phyloP scores from a whole-genome alignment of 2,329 filamentous ascomycete genomes.

The Onygenales sp. region DNA sequence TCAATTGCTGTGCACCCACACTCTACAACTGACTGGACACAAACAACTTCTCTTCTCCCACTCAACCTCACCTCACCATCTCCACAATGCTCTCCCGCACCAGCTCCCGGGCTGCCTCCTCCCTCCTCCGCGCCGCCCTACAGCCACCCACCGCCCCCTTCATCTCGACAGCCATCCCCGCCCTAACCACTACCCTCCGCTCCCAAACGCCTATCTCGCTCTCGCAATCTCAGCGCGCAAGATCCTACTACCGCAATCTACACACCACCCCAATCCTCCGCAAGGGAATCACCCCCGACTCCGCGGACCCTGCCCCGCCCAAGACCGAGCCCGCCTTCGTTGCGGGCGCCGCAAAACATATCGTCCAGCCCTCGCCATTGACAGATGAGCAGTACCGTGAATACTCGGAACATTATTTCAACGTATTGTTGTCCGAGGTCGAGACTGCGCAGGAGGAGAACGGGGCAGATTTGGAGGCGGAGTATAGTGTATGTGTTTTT shows the following conservation, averaged over 20 bases:
- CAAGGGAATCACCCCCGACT: conserved; percentile 53
- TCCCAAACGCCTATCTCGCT: conserved; percentile 1
- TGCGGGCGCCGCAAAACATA: conserved; percentile 29
- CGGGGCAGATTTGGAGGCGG: conserved; percentile 68
- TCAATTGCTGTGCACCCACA: background rate
- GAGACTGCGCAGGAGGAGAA: conserved; percentile 66
- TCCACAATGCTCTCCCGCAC: conserved; percentile 35
- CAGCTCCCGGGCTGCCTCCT: conserved; percentile 31
- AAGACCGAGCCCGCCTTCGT: conserved; percentile 27
- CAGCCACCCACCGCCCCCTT: conserved; percentile 11
- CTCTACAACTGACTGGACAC: background rate
- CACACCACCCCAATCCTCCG: conserved; percentile 24
- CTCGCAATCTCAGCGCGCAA: background rate
- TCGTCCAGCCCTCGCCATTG: conserved; percentile 53
- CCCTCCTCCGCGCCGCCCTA: conserved; percentile 12
- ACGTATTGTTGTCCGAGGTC: conserved; percentile 47
- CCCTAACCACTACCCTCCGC: conserved; percentile 5
- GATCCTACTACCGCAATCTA: conserved; percentile 12
- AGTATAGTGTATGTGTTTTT: conserved; percentile 62
- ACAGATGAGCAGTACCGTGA: conserved; percentile 65
- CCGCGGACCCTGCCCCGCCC: conserved; percentile 42
- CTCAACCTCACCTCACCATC: background rate
- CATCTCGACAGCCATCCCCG: conserved; percentile 1
- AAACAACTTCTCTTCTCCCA: background rate
- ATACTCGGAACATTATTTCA: conserved; percentile 65